Evolutionary conservation across 352 stramenopile genomes (phyloP), one percentile per base, ranked within the genome.

Genomic region (Globisporangium lucens): DNA sequence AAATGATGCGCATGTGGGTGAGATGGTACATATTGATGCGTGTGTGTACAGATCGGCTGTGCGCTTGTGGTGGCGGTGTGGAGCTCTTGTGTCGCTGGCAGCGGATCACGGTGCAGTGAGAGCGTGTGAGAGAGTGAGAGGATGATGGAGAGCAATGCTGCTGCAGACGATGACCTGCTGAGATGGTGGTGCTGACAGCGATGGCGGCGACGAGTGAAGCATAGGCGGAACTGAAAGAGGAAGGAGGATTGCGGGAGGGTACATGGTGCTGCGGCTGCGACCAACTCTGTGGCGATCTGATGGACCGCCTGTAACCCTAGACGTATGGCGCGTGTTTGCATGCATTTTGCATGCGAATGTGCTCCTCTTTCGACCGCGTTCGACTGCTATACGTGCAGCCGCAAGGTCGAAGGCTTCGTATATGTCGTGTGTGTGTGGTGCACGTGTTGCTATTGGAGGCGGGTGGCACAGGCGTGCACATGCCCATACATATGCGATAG

Each of bases 281-380:
- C 30, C 58, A 63, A 35, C 15, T 30, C 58, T 56, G 38, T 55
- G 58, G 58, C 58, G 58, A 41, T 64, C 58, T 64, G 58, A 64
- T 64, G 58, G 58, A 2, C 38, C 41, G 58, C 58, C 58, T 64
- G 58, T 64, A 64, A 64, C 58, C 58, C 58, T 64, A 64, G 58
- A 64, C 58, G 27, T 53, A 53, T 46, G 43, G 58, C 58, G 58
- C 41, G 8, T n/a, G 8, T 20, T 61, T 27, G n/a, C 47, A 30
- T 55, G 47, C n/a, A 41, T 41, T 43, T 22, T 49, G 15, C 41
- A 49, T 15, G 47, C 8, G n/a, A 35, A 36, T 30, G 30, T 33
- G 55, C 55, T 17, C 20, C 30, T 61, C 33, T 35, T 61, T 61
- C 17, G 30, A 61, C 5, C 30, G 6, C 30, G 30, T 61, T 61